Base-by-base conservation (phyloP, 192 early-diverging fungal species). In the Entomortierella beljakovae region DNA sequence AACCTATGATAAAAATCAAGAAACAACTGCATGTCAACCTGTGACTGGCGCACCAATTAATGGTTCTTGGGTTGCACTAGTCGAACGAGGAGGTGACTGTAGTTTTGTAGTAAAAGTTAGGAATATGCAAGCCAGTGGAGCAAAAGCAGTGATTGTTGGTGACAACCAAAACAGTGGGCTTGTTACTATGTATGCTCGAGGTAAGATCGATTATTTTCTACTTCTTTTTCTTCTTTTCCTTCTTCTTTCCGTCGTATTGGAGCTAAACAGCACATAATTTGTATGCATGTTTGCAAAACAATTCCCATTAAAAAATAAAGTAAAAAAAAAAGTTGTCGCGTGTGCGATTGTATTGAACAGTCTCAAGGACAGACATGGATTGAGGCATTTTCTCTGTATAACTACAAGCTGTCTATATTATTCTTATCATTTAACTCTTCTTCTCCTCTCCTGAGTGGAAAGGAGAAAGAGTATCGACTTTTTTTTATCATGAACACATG, bases 101-200 rank as follows among this genome's bases (percentile, higher is more conserved):
- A 85, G 91, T 0, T 99, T 99, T 70, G 86, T 93, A 38, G 91
- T 94, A 8, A 99, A 99, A 81, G 91, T 99, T 11, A 85, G 95
- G 40, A 89, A 90, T 33, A 96, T 98, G 95, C 95, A 99, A 83
- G 79, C 68, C 8, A 88, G 89, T 37, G 96, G 96, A 28, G 94
- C 94, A 1, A 84, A 86, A 13, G 94, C 92, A 1, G 96, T 98
- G 22, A 85, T 97, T 28, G 94, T 99, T 18, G 96, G 96, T 20
- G 95, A 98, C 72, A 83, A 86, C 29, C 86, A 87, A 65, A 84
- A 84, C n/a, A 85, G 87, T 46, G 80, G 89, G 43, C 88, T 95
- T 40, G 91, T 96, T 60, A 96, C 95, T 70, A 57, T 57, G 94
- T 95, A 93, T 80, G 86, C 90, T 16, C 73, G 85, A 37, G 83